phyloP scores from a whole-genome alignment of 371 early-diverging fungal species.

The Batrachochytrium dendrobatidis region DNA sequence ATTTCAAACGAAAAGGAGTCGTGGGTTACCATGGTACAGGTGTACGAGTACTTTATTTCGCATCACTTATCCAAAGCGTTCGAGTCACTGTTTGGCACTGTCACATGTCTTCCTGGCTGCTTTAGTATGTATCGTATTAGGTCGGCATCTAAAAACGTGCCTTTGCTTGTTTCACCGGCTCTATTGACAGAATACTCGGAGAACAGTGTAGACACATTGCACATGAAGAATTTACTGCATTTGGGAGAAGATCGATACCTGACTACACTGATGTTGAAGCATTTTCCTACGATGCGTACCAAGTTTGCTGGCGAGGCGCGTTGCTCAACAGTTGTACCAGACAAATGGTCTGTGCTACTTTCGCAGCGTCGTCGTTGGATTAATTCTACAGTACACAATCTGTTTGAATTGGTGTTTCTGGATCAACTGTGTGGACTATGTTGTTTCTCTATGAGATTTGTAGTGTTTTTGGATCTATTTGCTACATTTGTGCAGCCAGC shows the following conservation, averaged over 20 bases:
- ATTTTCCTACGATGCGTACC: constrained; percentile 92
- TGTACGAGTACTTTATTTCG: constrained; percentile 89
- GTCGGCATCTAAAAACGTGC: constrained; percentile 48
- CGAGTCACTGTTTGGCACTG: constrained; percentile 92
- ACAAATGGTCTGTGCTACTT: constrained; percentile 81
- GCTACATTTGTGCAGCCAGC: constrained; percentile 58
- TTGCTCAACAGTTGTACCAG: constrained; percentile 95
- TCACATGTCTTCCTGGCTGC: constrained; percentile 65
- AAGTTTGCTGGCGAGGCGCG: constrained; percentile 91
- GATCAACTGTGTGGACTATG: constrained; percentile 89
- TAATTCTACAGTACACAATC: constrained; percentile 93
- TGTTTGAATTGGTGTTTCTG: constrained; percentile 79
- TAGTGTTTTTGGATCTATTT: constrained; percentile 72
- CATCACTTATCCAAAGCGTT: constrained; percentile 95
- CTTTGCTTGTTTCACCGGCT: constrained; percentile 76
- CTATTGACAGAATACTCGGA: constrained; percentile 88
- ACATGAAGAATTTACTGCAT: constrained; percentile 61
- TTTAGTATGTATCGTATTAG: constrained; percentile 57
- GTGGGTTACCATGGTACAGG: constrained; percentile 95
- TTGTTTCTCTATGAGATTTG: constrained; percentile 91
- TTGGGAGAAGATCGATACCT: constrained; percentile 43
- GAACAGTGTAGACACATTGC: constrained; percentile 88
- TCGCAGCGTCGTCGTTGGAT: constrained; percentile 92
- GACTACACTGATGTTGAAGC: constrained; percentile 96
- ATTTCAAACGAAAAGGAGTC: constrained; percentile 73